Evolutionary conservation across 139 green algal genomes (phyloP).

Genomic region (Coccomyxa sp.): DNA sequence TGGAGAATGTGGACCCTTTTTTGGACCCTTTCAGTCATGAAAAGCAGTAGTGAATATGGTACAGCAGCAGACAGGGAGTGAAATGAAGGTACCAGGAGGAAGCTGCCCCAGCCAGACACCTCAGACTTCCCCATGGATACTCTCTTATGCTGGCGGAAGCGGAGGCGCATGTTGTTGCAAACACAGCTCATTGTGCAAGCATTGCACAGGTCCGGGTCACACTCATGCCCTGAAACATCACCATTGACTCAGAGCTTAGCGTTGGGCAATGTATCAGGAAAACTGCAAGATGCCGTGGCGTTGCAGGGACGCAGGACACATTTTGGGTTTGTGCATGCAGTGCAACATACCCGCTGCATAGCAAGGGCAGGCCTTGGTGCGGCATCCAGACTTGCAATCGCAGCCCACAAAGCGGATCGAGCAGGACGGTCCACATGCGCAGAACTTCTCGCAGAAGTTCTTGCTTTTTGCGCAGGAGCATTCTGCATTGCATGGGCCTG

Average conservation of each 20-base stretch:
- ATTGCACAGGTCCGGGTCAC: constrained; percentile 84
- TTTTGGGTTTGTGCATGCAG: neutral
- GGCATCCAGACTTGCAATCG: constrained; percentile 59
- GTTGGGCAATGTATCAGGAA: neutral
- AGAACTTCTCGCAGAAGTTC: constrained; percentile 67
- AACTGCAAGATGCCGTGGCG: neutral
- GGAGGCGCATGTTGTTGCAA: constrained; percentile 83
- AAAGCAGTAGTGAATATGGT: neutral
- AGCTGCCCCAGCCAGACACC: constrained; percentile 72
- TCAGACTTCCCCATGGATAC: constrained; percentile 47
- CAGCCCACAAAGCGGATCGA: constrained; percentile 69
- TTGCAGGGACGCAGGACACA: neutral
- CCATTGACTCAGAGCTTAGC: neutral
- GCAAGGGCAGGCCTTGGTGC: constrained; percentile 66
- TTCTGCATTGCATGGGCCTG: constrained; percentile 25
- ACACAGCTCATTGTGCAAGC: constrained; percentile 5
- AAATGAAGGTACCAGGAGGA: constrained; percentile 33
- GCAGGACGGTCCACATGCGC: constrained; percentile 39
- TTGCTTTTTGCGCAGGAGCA: constrained; percentile 36
- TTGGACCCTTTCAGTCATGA: too few species aligned
- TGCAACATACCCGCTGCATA: constrained; percentile 43
- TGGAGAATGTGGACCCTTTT: neutral
- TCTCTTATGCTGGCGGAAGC: constrained; percentile 59
- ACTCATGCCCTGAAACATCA: constrained; percentile 58
- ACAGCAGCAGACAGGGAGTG: neutral